phyloP scores from a whole-genome alignment of 1,284 basidiomycete genomes.

The Melampsora larici-populina region DNA sequence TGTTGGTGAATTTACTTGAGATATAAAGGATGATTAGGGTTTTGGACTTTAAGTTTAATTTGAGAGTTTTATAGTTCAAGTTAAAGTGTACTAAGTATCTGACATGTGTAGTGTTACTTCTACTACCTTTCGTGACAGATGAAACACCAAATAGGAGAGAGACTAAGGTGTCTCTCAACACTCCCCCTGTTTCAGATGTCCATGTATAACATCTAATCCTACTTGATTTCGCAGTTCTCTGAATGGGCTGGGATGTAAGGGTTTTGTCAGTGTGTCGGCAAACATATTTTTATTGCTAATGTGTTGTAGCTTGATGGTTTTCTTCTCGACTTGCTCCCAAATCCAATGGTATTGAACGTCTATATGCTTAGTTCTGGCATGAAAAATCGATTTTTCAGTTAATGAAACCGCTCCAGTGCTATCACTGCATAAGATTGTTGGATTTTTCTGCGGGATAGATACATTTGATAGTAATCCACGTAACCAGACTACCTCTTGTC shows the following conservation, averaged over 20 bases:
- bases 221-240: too few relatives aligned
- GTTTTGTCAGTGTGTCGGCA: neutral
- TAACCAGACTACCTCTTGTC: constrained; percentile 15
- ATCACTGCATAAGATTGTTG: neutral
- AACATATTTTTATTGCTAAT: neutral
- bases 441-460: neutral
- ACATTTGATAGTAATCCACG: neutral
- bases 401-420: neutral
- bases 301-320: neutral
- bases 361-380: neutral
- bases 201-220: constrained; percentile 7
- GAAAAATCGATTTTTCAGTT: neutral
- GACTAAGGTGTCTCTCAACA: too few relatives aligned
- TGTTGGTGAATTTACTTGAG: too few relatives aligned
- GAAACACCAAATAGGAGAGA: too few relatives aligned
- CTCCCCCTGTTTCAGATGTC: constrained; percentile 55
- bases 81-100: too few relatives aligned
- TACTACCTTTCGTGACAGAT: too few relatives aligned
- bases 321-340: neutral
- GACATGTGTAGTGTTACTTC: too few relatives aligned
- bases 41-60: too few relatives aligned
- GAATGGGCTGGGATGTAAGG: neutral
- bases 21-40: too few relatives aligned
- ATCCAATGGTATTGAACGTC: too few relatives aligned
- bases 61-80: too few relatives aligned